Conservation (phyloP, 2,329 filamentous ascomycete species). For the Mycosphaerelloides madeirae region DNA sequence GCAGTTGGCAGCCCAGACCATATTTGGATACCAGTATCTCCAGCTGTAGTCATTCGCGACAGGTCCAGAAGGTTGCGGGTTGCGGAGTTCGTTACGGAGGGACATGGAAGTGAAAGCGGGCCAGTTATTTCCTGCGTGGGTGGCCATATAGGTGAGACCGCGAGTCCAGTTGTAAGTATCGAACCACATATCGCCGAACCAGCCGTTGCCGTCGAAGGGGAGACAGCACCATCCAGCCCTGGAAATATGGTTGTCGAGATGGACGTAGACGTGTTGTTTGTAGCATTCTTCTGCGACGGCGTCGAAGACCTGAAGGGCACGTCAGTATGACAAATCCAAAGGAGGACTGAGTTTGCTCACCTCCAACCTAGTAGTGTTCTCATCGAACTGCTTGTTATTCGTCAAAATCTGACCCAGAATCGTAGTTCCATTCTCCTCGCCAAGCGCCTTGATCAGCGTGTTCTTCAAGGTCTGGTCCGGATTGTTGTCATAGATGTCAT, state of each 20-base stretch:
- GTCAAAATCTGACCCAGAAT: slow-evolving; percentile 51
- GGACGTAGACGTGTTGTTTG: slow-evolving; percentile 50
- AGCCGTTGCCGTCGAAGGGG: slow-evolving; percentile 40
- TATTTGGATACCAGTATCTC: slow-evolving; percentile 40
- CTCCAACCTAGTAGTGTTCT: slow-evolving; percentile 42
- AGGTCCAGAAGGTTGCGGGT: slow-evolving; percentile 28
- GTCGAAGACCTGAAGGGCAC: slow-evolving; percentile 40
- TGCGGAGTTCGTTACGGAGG: slow-evolving; percentile 52
- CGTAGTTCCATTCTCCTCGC: slow-evolving; percentile 49
- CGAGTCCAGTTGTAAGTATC: slow-evolving; percentile 56
- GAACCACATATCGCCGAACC: slow-evolving; percentile 55
- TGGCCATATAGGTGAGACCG: slow-evolving; percentile 57
- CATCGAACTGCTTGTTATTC: slow-evolving; percentile 55
- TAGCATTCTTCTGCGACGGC: slow-evolving; percentile 51
- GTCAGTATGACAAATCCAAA: background rate
- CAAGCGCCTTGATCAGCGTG: slow-evolving; percentile 35
- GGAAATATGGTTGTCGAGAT: slow-evolving; percentile 61
- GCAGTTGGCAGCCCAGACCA: slow-evolving; percentile 47
- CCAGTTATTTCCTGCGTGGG: slow-evolving; percentile 44
- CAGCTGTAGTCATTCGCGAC: slow-evolving; percentile 28
- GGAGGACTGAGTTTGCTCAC: background rate
- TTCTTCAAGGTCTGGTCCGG: slow-evolving; percentile 16
- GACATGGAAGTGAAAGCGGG: slow-evolving; percentile 46
- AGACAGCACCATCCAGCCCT: slow-evolving; percentile 55
- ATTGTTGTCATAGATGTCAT: slow-evolving; percentile 32